These are phyloP conservation scores for Betula pendula DNA, from an alignment of 306 rosid species.

Conservation along the genomic window DNA sequence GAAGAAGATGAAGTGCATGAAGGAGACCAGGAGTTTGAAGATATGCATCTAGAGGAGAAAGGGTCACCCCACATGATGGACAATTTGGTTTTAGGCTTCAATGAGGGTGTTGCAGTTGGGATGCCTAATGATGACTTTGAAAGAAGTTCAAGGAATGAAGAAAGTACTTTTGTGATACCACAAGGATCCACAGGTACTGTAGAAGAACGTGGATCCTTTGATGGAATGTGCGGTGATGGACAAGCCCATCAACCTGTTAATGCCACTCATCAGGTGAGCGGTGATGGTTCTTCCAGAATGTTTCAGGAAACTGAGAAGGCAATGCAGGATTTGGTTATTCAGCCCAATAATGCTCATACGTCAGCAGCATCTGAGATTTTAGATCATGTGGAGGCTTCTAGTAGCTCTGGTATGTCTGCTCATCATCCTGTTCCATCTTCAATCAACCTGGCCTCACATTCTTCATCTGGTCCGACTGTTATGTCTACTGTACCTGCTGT, in stretches of 20 bases:
- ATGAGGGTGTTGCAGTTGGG: constrained; percentile 95
- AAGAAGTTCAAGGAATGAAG: constrained; percentile 52
- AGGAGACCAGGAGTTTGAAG: constrained; percentile 60
- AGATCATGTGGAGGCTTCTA: constrained; percentile 50
- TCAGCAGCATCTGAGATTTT: constrained; percentile 42
- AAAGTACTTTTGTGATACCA: constrained; percentile 37
- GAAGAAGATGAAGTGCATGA: constrained; percentile 96
- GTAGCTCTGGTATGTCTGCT: constrained; percentile 45
- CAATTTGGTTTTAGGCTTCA: constrained; percentile 81
- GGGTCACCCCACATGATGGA: constrained; percentile 72
- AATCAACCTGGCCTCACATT: constrained; percentile 46
- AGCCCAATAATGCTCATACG: constrained; percentile 42
- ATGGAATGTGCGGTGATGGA: constrained; percentile 40
- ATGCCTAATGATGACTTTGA: constrained; percentile 89
- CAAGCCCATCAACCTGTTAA: constrained; percentile 45
- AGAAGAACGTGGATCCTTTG: constrained; percentile 54
- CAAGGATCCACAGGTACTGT: constrained; percentile 41
- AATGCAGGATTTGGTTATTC: constrained; percentile 47
- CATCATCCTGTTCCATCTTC: constrained; percentile 50
- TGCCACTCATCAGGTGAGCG: constrained; percentile 47
- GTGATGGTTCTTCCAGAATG: constrained; percentile 48
- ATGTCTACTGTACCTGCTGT: constrained; percentile 47
- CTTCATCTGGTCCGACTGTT: constrained; percentile 46
- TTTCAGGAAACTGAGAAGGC: constrained; percentile 62
- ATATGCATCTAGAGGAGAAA: constrained; percentile 72